Evolutionary conservation across 768 basidiomycete genomes (phyloP), one percentile per base, ranked within the genome.

Genomic region (Lentinus brumalis): DNA sequence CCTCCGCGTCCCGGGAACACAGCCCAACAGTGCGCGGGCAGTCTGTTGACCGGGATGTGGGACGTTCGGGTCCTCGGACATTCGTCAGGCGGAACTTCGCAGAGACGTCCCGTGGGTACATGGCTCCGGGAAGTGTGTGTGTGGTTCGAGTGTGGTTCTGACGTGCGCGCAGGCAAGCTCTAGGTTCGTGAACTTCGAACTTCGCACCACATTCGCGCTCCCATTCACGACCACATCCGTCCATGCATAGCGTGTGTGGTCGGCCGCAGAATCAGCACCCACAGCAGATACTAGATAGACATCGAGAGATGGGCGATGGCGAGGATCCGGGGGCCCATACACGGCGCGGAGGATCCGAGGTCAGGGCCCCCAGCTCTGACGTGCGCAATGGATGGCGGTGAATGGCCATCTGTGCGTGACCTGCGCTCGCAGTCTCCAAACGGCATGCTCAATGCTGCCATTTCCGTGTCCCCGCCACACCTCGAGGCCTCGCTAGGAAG

Each of bases 361-460:
- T 16, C 41, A 21, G 42, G 53, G 57, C 35, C 35, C 21, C 35
- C 35, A 39, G 41, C 40, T 32, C n/a, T 14, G 26, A 18, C 21
- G 4, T 16, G 12, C 44, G 16, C 44, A 45, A 45, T 21, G 44
- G 16, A 40, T 10, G 39, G 14, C n/a, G 41, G 41, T 14, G 14
- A n/a, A 42, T 8, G n/a, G 44, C 16, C 21, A 45, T 16, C 44
- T 47, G 21, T 9, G 12, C 21, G 6, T 49, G 46, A 49, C 29
- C 46, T 12, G 12, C 29, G 12, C 2, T 5, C 21, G 29, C 46
- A 63, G 62, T 59, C 62, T 63, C 62, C 62, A 63, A 56, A 55
- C 62, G 57, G 62, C 42, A 59, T 47, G 62, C 44, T 63, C 62
- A 63, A 63, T 59, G 62, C 62, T 63, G 49, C 62, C 62, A 59